Percentiles rank a stretch among this genome's conserved stretches.
Evolutionary conservation across 495 filamentous ascomycete genomes (phyloP).

Genomic region (Aspergillus biplanus): DNA sequence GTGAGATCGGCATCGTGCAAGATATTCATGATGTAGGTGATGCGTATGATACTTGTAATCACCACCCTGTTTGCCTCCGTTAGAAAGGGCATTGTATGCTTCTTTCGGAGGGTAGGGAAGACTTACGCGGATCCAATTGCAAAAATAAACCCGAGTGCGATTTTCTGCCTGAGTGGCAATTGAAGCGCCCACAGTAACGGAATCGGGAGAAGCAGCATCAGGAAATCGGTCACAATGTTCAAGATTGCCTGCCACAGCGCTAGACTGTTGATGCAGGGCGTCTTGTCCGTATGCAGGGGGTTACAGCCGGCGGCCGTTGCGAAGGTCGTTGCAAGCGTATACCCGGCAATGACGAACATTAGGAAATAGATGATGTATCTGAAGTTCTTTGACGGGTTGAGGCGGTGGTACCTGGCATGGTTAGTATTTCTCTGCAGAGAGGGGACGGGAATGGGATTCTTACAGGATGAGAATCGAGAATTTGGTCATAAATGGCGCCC

Average conservation of each 20-base stretch:
- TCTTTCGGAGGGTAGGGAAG: background rate
- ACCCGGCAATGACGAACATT: slow-evolving; percentile 7
- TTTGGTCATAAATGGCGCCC: slow-evolving; percentile 11
- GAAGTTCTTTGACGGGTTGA: slow-evolving; percentile 8
- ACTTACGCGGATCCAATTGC: slow-evolving; percentile 10
- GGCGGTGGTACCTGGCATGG: slow-evolving; percentile 3
- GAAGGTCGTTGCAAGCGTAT: slow-evolving; percentile 6
- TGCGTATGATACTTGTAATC: slow-evolving; percentile 6
- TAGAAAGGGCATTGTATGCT: background rate
- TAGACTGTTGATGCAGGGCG: slow-evolving; percentile 7
- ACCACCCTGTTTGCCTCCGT: background rate
- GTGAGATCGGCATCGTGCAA: slow-evolving; percentile 2
- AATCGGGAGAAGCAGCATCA: slow-evolving; percentile 4
- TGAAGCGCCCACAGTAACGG: slow-evolving; percentile 6
- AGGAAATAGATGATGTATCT: slow-evolving; percentile 1
- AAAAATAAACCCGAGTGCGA: slow-evolving; percentile 7
- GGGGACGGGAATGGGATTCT: background rate
- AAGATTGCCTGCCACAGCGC: slow-evolving; percentile 13
- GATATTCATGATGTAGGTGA: slow-evolving; percentile 12
- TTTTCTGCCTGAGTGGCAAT: slow-evolving; percentile 5
- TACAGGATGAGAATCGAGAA: slow-evolving; percentile 12
- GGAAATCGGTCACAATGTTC: slow-evolving; percentile 7
- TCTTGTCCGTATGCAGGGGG: background rate
- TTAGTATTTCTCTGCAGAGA: no score
- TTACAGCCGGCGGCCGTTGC: slow-evolving; percentile 6